These are phyloP conservation scores for Cystoderma amianthinum DNA, from an alignment of 768 basidiomycete genomes.

Conservation along the genomic window DNA sequence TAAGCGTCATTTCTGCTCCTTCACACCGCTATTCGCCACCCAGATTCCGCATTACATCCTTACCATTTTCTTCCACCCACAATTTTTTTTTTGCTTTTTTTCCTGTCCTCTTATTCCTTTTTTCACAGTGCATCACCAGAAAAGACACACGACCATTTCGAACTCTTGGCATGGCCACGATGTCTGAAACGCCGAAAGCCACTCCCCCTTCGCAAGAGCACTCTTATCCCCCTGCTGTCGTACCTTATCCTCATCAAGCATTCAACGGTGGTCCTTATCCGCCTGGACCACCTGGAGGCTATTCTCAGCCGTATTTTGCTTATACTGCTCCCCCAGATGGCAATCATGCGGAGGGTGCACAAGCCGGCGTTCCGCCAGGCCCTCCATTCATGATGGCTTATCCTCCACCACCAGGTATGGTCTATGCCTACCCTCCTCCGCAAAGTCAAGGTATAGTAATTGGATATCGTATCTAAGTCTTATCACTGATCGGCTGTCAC, in stretches of 20 bases:
- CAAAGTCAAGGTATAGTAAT: slow-evolving; percentile 32
- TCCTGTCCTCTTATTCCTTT: too few relatives aligned
- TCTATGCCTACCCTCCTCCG: slow-evolving; percentile 35
- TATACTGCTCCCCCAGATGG: slow-evolving; percentile 35
- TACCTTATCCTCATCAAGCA: slow-evolving; percentile 22
- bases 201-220: slow-evolving; percentile 21
- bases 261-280: slow-evolving; percentile 24
- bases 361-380: slow-evolving; percentile 22
- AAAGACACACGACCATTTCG: too few relatives aligned
- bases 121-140: too few relatives aligned
- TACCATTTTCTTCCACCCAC: too few relatives aligned
- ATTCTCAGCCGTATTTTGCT: slow-evolving; percentile 31
- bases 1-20: slow-evolving; percentile 7
- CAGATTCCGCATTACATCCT: neutral
- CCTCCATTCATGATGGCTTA: slow-evolving; percentile 33
- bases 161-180: slow-evolving; percentile 8
- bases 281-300: slow-evolving; percentile 25
- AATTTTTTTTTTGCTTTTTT: too few relatives aligned
- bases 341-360: slow-evolving; percentile 24
- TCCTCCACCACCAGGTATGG: slow-evolving; percentile 31
- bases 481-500: too few relatives aligned
- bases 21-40: slow-evolving; percentile 1
- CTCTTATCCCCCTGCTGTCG: slow-evolving; percentile 21
- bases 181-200: slow-evolving; percentile 27
- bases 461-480: too few relatives aligned